A percentile compares a stretch with the other conserved stretches of the same genome.
phyloP scores from a whole-genome alignment of 768 basidiomycete species.

The Mycena epipterygia region DNA sequence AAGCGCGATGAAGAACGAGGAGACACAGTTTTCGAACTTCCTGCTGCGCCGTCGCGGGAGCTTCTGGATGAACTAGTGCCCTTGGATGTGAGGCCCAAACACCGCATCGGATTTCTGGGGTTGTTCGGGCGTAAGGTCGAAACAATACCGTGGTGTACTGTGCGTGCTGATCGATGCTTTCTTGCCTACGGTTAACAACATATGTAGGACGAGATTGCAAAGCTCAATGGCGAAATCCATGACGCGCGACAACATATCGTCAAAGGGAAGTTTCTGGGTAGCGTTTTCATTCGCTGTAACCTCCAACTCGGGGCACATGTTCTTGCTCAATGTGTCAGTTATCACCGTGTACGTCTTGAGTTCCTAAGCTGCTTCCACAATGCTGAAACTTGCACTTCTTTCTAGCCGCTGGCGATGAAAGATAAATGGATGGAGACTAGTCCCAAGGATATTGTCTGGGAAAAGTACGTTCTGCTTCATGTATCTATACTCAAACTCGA shows the following conservation, averaged over 20 bases:
- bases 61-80: constrained; percentile 69
- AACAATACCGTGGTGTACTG: constrained; percentile 74
- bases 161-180: constrained; percentile 34
- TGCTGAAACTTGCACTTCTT: constrained; percentile 12
- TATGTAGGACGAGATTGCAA: constrained; percentile 63
- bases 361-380: constrained; percentile 3
- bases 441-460: constrained; percentile 71
- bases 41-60: constrained; percentile 43
- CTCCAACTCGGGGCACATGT: constrained; percentile 83
- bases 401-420: constrained; percentile 68
- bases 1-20: constrained; percentile 46
- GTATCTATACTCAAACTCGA: neutral
- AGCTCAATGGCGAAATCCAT: constrained; percentile 59
- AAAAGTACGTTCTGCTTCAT: constrained; percentile 44
- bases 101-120: constrained; percentile 63
- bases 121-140: constrained; percentile 74
- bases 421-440: constrained; percentile 73
- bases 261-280: constrained; percentile 63
- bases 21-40: constrained; percentile 35
- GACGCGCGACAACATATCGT: constrained; percentile 51
- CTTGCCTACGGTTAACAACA: neutral
- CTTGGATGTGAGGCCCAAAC: constrained; percentile 62
- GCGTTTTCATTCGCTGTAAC: constrained; percentile 77
- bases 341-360: constrained; percentile 57
- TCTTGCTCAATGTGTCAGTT: constrained; percentile 70